phyloP scores from a whole-genome alignment of 495 filamentous ascomycete species.

The Neurospora sp. region DNA sequence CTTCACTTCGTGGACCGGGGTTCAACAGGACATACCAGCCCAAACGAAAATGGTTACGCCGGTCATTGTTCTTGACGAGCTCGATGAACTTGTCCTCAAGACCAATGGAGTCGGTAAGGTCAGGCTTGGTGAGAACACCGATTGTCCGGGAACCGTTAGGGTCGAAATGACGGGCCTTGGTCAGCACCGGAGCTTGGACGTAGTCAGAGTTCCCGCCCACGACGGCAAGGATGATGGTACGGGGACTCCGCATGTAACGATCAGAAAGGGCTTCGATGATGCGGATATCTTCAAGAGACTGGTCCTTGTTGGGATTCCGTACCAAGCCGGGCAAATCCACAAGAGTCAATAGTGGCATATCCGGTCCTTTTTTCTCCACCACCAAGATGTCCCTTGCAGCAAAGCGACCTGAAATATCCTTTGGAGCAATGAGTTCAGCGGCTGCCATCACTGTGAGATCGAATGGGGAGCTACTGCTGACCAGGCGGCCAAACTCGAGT shows the following conservation, averaged over 20 bases:
- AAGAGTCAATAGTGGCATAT: constrained; percentile 43
- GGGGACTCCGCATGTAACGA: constrained; percentile 39
- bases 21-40: constrained; percentile 57
- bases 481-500: constrained; percentile 32
- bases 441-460: constrained; percentile 25
- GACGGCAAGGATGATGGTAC: constrained; percentile 44
- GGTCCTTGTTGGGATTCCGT: constrained; percentile 35
- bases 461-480: constrained; percentile 22
- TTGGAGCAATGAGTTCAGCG: constrained; percentile 28
- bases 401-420: constrained; percentile 26
- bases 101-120: constrained; percentile 32
- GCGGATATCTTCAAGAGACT: constrained; percentile 34
- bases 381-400: constrained; percentile 38
- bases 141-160: constrained; percentile 34
- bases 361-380: constrained; percentile 42
- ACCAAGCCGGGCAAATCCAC: constrained; percentile 48
- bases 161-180: constrained; percentile 35
- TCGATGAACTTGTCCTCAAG: constrained; percentile 42
- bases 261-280: constrained; percentile 37
- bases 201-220: constrained; percentile 42
- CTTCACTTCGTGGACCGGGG: constrained; percentile 32
- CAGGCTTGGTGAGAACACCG: constrained; percentile 44
- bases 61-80: constrained; percentile 47
- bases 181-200: constrained; percentile 38
- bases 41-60: constrained; percentile 39